Percentiles rank a stretch among this genome's conserved stretches.
These are phyloP conservation scores for Incumbomyces lentus DNA, from an alignment of 2,329 filamentous ascomycete species.

Conservation along the genomic window DNA sequence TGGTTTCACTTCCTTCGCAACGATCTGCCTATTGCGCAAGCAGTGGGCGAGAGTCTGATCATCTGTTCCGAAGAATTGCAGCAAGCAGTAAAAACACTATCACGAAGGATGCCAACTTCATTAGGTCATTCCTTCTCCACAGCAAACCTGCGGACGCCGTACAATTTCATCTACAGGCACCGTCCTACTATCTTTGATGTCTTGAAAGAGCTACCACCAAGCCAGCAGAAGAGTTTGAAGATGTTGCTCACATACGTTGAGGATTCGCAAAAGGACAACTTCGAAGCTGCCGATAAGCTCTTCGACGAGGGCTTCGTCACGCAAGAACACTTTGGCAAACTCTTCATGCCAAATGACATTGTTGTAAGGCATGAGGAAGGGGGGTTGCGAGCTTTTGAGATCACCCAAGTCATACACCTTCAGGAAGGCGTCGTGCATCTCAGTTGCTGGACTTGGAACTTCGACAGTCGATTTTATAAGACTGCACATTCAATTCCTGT, in stretches of 20 bases:
- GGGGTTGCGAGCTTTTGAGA: neutral
- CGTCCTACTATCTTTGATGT: too few species aligned
- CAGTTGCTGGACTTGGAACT: too few species aligned
- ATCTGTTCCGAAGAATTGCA: too few species aligned
- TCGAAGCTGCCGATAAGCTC: neutral
- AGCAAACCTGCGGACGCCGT: too few species aligned
- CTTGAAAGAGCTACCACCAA: too few species aligned
- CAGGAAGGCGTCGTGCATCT: neutral
- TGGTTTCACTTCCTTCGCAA: neutral
- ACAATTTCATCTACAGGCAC: too few species aligned
- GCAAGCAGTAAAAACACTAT: too few species aligned
- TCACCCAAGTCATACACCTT: neutral
- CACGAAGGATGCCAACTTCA: too few species aligned
- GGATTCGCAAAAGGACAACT: neutral
- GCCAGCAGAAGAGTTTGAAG: too few species aligned
- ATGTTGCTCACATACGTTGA: neutral
- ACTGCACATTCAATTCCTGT: too few species aligned
- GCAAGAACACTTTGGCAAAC: neutral
- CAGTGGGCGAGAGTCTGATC: neutral
- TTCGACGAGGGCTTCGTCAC: neutral
- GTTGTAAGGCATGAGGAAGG: neutral
- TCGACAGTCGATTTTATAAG: too few species aligned
- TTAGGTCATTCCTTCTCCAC: too few species aligned
- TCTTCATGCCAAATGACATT: neutral
- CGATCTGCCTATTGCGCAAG: neutral